A percentile compares a stretch with the other conserved stretches of the same genome.
Evolutionary conservation across 2,329 filamentous ascomycete genomes (phyloP).

Genomic region (Leptographium galeiforme): DNA sequence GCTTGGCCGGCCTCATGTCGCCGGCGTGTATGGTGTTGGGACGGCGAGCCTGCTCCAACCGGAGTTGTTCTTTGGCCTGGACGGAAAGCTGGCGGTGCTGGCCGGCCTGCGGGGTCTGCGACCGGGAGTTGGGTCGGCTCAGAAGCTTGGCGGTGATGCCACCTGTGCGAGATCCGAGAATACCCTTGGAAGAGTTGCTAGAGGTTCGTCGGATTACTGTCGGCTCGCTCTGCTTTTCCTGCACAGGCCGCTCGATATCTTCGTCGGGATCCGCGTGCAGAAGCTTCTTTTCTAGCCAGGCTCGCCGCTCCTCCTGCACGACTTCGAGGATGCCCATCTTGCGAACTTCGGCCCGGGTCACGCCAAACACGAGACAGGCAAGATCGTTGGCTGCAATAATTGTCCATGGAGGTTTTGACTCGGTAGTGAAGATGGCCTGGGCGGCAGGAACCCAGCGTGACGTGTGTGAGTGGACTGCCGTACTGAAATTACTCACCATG

Average conservation of each 20-base stretch:
- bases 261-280: conserved; percentile 45
- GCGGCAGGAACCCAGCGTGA: conserved; percentile 83
- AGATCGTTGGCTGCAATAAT: conserved; percentile 94
- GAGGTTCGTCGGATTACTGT: conserved; percentile 38
- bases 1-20: conserved; percentile 39
- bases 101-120: conserved; percentile 27
- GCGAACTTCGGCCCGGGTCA: conserved; percentile 87
- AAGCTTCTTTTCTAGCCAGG: conserved; percentile 82
- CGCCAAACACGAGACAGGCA: conserved; percentile 95
- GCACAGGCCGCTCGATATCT: conserved; percentile 16
- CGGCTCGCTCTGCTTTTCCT: neutral
- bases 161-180: conserved; percentile 56
- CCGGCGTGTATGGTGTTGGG: conserved; percentile 52
- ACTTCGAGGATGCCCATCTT: conserved; percentile 94
- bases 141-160: conserved; percentile 81
- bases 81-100: neutral
- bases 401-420: conserved; percentile 80
- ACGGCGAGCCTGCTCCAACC: conserved; percentile 32
- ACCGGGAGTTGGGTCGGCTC: conserved; percentile 60
- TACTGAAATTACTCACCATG: conserved; percentile 34
- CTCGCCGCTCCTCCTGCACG: conserved; percentile 74
- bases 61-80: conserved; percentile 3
- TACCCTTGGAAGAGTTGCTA: conserved; percentile 20
- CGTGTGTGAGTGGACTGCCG: conserved; percentile 70
- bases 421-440: conserved; percentile 97